Evolutionary conservation across 495 filamentous ascomycete genomes (phyloP).

Genomic region (Penicillium egyptiacum): DNA sequence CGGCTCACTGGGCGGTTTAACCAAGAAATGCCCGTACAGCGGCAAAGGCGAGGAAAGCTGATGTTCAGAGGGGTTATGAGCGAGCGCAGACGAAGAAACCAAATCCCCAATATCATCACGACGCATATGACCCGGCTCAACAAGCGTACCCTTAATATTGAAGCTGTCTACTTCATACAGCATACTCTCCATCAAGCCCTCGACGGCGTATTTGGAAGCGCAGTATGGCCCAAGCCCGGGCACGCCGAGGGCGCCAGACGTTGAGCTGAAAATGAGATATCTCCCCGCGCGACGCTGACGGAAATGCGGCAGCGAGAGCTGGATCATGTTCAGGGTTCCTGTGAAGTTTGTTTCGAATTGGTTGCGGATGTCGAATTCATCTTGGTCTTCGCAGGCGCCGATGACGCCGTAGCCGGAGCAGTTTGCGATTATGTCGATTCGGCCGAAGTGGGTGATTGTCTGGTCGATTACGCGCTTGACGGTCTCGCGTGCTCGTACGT

Average conservation of each 20-base stretch:
- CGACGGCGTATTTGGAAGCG: constrained; percentile 93
- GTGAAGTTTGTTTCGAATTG: constrained; percentile 98
- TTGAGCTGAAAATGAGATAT: constrained; percentile 93
- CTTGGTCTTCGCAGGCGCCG: constrained; percentile 94
- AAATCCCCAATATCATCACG: constrained; percentile 60
- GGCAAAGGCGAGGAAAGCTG: constrained; percentile 57
- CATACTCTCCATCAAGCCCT: constrained; percentile 93
- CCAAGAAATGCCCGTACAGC: constrained; percentile 86
- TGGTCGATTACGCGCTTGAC: constrained; percentile 68
- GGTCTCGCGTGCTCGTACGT: constrained; percentile 80
- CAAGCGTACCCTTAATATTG: constrained; percentile 87
- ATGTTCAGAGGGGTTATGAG: constrained; percentile 29
- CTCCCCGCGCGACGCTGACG: constrained; percentile 69
- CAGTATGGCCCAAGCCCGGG: constrained; percentile 92
- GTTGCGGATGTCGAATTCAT: constrained; percentile 89
- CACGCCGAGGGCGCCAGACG: constrained; percentile 83
- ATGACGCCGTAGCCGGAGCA: constrained; percentile 93
- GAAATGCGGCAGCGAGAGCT: constrained; percentile 86
- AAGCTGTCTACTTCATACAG: constrained; percentile 91
- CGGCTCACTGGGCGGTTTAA: constrained; percentile 79
- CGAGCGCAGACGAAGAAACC: constrained; percentile 30
- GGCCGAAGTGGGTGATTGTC: constrained; percentile 71
- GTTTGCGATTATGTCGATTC: constrained; percentile 87
- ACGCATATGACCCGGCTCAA: constrained; percentile 85
- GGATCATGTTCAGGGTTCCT: constrained; percentile 89